Evolutionary conservation across 2,329 filamentous ascomycete genomes (phyloP).

Genomic region (Aureobasidium sp.): DNA sequence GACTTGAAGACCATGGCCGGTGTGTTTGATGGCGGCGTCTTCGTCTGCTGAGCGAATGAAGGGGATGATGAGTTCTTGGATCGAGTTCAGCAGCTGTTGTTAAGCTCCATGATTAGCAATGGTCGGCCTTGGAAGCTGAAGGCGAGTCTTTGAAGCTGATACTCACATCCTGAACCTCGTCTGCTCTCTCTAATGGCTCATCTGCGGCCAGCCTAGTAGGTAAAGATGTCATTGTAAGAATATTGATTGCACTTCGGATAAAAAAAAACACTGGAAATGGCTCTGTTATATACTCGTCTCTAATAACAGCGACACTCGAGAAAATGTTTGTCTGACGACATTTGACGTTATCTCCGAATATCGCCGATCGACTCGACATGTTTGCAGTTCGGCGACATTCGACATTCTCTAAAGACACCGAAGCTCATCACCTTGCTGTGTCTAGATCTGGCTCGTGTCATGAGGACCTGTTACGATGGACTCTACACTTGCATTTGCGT

Average conservation of each 20-base stretch:
- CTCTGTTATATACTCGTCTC: background rate
- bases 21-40: slow-evolving; percentile 48
- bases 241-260: background rate
- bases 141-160: background rate
- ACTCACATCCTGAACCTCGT: slow-evolving; percentile 32
- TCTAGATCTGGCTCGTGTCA: too few relatives aligned
- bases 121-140: background rate
- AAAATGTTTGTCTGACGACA: slow-evolving; percentile 8
- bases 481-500: too few relatives aligned
- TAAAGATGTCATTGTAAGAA: slow-evolving; percentile 16
- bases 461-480: too few relatives aligned
- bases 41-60: slow-evolving; percentile 67
- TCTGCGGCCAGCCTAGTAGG: slow-evolving; percentile 18
- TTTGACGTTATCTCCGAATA: slow-evolving; percentile 10
- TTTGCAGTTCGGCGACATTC: background rate
- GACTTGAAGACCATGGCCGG: slow-evolving; percentile 53
- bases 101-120: slow-evolving; percentile 20
- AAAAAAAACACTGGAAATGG: background rate
- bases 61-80: slow-evolving; percentile 61
- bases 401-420: too few relatives aligned
- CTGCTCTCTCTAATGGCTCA: slow-evolving; percentile 25
- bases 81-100: slow-evolving; percentile 57
- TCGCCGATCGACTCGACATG: background rate
- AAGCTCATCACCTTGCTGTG: too few relatives aligned
- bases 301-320: background rate